These are phyloP conservation scores for Nymphaea colorata DNA, from an alignment of 164 flowering plant species.

Conservation along the genomic window DNA sequence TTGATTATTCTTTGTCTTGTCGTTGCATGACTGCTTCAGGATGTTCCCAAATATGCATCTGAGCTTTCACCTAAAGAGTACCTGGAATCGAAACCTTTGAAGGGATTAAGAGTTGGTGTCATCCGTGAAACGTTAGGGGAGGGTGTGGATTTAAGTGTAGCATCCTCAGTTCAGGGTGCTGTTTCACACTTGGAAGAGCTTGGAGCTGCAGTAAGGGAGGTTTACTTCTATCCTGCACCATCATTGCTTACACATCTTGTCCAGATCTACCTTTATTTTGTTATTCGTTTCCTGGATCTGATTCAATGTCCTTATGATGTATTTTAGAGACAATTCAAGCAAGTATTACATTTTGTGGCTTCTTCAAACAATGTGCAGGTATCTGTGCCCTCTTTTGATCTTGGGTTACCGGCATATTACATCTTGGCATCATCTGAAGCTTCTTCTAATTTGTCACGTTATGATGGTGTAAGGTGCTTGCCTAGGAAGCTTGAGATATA, in stretches of 20 bases:
- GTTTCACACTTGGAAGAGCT: slow-evolving; percentile 71
- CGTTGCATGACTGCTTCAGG: slow-evolving; percentile 29
- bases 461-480: slow-evolving; percentile 89
- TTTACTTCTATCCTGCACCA: slow-evolving; percentile 10
- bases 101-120: slow-evolving; percentile 77
- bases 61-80: slow-evolving; percentile 27
- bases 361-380: slow-evolving; percentile 40
- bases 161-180: slow-evolving; percentile 57
- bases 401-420: slow-evolving; percentile 95
- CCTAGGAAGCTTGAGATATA: background rate
- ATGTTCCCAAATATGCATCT: slow-evolving; percentile 62
- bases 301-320: too few species aligned
- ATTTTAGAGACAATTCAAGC: too few species aligned
- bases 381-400: slow-evolving; percentile 86
- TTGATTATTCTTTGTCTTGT: too few species aligned
- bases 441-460: slow-evolving; percentile 90
- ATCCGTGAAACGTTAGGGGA: slow-evolving; percentile 77
- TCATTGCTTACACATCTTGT: background rate
- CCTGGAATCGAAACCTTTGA: slow-evolving; percentile 62
- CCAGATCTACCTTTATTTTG: too few species aligned
- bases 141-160: slow-evolving; percentile 66
- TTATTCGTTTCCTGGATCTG: too few species aligned
- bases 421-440: slow-evolving; percentile 88
- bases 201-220: slow-evolving; percentile 80
- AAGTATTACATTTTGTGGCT: background rate